Evolutionary conservation across 768 basidiomycete genomes (phyloP), one percentile per base, ranked within the genome.

Genomic region (Naganishia onofrii): DNA sequence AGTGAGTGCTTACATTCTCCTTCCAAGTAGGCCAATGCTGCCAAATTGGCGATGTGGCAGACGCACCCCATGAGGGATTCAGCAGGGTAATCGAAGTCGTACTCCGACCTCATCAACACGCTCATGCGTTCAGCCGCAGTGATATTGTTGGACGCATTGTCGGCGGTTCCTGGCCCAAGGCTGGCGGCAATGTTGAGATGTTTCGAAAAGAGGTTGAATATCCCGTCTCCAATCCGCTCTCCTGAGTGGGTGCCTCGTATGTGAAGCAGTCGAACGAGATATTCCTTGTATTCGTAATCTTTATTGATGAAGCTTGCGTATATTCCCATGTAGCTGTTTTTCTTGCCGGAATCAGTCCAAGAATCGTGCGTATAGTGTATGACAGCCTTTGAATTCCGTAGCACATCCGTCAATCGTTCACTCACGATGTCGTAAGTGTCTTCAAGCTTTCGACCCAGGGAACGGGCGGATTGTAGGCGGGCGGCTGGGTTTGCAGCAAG

Each of bases 131-230:
- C 57, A 9, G 57, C 57, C 2, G 34, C 57, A n/a, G 57, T 28
- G 21, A n/a, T n/a, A 28, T 58, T 36, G 32, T 38, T 58, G 31
- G 57, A 58, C n/a, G 57, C 57, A 28, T 58, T 58, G 29, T 58
- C 57, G 1, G 21, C 57, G 34, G 57, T 58, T 34, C 57, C 32
- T 21, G 57, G 57, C 32, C 57, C 57, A 28, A 34, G 13, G 57
- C 29, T 10, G 9, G 23, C 34, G 6, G 57, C 57, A 36, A 58
- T 38, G 1, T 58, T 58, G 26, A 58, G 34, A n/a, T 15, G n/a
- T n/a, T 38, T n/a, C 21, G 34, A n/a, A 7, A 58, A 38, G 13
- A 58, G 57, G 13, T 58, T 21, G 21, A 58, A 58, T n/a, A 58
- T 21, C 34, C 57, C 60, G 42, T 44, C 38, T 9, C 60, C 60